A percentile compares a stretch with the other conserved stretches of the same genome.
phyloP scores from a whole-genome alignment of 2,329 filamentous ascomycete genomes.

The Dothiorella sarmentorum region DNA sequence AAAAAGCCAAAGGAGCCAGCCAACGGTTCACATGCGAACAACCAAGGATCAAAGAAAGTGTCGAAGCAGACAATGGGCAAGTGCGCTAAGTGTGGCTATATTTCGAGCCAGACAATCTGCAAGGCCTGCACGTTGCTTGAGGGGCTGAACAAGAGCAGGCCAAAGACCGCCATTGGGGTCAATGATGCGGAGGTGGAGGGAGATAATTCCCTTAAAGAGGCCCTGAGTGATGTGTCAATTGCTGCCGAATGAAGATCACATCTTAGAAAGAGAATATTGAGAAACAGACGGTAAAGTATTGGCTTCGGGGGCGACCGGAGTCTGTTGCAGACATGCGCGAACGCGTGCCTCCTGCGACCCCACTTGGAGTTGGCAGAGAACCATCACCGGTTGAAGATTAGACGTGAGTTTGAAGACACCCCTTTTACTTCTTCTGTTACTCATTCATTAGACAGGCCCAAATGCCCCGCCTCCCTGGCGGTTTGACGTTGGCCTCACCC shows the following conservation, averaged over 20 bases:
- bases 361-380: no score
- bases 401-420: no score
- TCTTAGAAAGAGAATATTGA: no score
- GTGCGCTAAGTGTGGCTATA: constrained; percentile 86
- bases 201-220: not conserved
- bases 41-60: constrained; percentile 26
- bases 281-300: no score
- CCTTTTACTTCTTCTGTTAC: no score
- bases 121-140: constrained; percentile 91
- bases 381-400: no score
- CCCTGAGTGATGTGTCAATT: constrained; percentile 2
- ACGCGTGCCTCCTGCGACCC: no score
- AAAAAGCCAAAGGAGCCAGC: constrained; percentile 20
- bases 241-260: constrained; percentile 9
- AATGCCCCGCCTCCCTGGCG: no score
- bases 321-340: not conserved
- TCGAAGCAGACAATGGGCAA: constrained; percentile 73
- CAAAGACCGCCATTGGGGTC: constrained; percentile 38
- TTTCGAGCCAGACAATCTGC: constrained; percentile 90
- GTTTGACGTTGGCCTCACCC: no score
- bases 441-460: no score
- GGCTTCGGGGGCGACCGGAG: no score
- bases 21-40: constrained; percentile 23
- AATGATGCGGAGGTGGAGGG: not conserved
- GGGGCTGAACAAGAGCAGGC: constrained; percentile 73